Percentiles rank a stretch among this genome's conserved stretches.
These are phyloP conservation scores for Trypanosoma caninum DNA, from an alignment of 208 protist species.

Conservation along the genomic window DNA sequence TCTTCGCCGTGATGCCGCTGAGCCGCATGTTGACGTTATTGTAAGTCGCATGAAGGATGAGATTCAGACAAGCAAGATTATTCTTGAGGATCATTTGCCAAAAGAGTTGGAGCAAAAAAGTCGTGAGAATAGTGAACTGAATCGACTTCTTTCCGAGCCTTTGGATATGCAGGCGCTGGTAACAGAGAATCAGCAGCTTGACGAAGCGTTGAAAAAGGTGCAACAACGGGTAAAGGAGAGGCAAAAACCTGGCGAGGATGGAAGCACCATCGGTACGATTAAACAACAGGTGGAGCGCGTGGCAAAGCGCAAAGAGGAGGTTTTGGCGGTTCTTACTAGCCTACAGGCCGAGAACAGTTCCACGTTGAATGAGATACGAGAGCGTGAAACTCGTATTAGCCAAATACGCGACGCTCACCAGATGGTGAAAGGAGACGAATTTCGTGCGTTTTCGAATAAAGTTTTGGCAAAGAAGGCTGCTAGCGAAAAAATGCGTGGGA, in stretches of 20 bases:
- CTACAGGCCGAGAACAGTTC: constrained; percentile 79
- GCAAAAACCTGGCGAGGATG: constrained; percentile 68
- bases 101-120: constrained; percentile 70
- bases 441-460: constrained; percentile 76
- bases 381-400: constrained; percentile 68
- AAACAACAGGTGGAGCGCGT: constrained; percentile 84
- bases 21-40: constrained; percentile 81
- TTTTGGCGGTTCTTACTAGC: constrained; percentile 56
- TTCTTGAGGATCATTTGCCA: constrained; percentile 85
- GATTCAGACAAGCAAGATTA: constrained; percentile 83
- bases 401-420: constrained; percentile 76
- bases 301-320: constrained; percentile 58
- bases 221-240: constrained; percentile 57
- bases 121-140: constrained; percentile 75
- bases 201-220: constrained; percentile 62
- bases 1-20: constrained; percentile 71
- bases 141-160: constrained; percentile 77
- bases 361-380: constrained; percentile 62
- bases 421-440: constrained; percentile 86
- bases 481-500: constrained; percentile 75
- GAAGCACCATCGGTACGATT: constrained; percentile 70
- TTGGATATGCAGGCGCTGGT: constrained; percentile 70
- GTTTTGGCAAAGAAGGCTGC: constrained; percentile 82
- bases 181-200: constrained; percentile 61
- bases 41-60: constrained; percentile 84